A percentile compares a stretch with the other conserved stretches of the same genome.
These are phyloP conservation scores for Xylaria sp. DNA, from an alignment of 2,329 filamentous ascomycete genomes.

Conservation along the genomic window DNA sequence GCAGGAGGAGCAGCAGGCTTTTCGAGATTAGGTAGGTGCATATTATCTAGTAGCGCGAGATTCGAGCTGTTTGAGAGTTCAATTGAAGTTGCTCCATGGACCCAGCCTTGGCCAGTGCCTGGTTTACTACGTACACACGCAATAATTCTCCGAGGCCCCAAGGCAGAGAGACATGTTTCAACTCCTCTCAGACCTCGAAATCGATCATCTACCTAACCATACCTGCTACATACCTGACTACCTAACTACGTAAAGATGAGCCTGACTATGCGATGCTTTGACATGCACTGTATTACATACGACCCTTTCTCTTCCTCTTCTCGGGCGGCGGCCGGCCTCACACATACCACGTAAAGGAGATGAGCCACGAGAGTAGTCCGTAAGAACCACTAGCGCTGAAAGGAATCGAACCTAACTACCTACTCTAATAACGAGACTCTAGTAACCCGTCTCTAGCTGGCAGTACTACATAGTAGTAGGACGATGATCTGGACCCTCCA, in stretches of 20 bases:
- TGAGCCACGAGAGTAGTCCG: too few relatives aligned
- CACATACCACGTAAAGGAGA: too few relatives aligned
- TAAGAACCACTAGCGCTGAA: too few relatives aligned
- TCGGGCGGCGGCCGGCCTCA: too few relatives aligned
- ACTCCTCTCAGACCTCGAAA: neutral
- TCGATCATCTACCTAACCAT: too few relatives aligned
- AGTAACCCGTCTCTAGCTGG: too few relatives aligned
- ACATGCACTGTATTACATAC: neutral
- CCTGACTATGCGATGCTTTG: neutral
- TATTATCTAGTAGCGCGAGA: neutral
- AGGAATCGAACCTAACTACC: too few relatives aligned
- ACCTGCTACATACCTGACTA: too few relatives aligned
- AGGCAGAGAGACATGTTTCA: conserved; percentile 11
- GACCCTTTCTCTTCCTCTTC: neutral
- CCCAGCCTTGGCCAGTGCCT: conserved; percentile 9
- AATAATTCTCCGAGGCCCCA: conserved; percentile 26
- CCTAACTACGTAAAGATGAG: too few relatives aligned
- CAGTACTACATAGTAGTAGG: too few relatives aligned
- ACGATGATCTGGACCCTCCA: neutral
- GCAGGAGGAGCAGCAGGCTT: too few relatives aligned
- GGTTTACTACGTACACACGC: conserved; percentile 11
- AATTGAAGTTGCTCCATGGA: neutral
- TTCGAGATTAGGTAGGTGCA: neutral
- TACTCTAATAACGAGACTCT: too few relatives aligned
- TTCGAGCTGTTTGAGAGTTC: neutral